Base-by-base conservation (phyloP, 75 land plant species). In the Isoetes taiwanensis region DNA sequence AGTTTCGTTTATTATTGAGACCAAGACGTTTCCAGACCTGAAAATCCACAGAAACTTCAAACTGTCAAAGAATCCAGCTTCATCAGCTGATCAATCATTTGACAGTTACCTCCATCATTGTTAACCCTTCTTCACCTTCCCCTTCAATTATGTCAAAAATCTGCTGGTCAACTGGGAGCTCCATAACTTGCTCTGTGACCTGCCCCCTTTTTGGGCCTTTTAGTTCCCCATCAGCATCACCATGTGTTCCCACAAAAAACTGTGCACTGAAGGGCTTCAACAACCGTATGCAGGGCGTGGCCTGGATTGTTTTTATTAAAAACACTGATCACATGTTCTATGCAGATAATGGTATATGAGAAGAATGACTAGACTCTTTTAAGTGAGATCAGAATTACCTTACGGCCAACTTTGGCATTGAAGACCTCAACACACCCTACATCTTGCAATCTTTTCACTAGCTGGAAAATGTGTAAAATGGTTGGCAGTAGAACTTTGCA, bases 121-220 rank as follows among this genome's bases (percentile, higher is more conserved):
- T 65, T 52, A 84, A 41, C 53, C 99, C 99, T 28, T 78, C 78
- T 43, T 74, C 54, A 39, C 96, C 95, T 58, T 39, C 78, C 54
- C 73, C 68, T 41, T 80, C 79, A 76, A 94, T 65, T 55, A 84
- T 67, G 38, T 94, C 89, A 76, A 80, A 84, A 21, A 94, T 84
- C 66, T 85, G 86, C 40, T 73, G 81, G 34, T 84, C 84, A 40
- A 88, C 56, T 6, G 86, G 79, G 58, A 82, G 80, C 56, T 94
- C 99, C 30, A 78, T 72, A 54, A 83, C 68, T 59, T 84, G 94
- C 0, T 93, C 80, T 43, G 79, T 81, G 0, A 71, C 43, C 43
- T 74, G 78, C 11, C 76, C 80, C 41, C 75, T 72, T 53, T 75
- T 83, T 32, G 69, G 72, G 64, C 63, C 61, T 33, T 74, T 77